Percentiles rank a stretch among this genome's conserved stretches.
Conservation (phyloP, 2,329 filamentous ascomycete genomes). For the Bipolaris zeicola region DNA sequence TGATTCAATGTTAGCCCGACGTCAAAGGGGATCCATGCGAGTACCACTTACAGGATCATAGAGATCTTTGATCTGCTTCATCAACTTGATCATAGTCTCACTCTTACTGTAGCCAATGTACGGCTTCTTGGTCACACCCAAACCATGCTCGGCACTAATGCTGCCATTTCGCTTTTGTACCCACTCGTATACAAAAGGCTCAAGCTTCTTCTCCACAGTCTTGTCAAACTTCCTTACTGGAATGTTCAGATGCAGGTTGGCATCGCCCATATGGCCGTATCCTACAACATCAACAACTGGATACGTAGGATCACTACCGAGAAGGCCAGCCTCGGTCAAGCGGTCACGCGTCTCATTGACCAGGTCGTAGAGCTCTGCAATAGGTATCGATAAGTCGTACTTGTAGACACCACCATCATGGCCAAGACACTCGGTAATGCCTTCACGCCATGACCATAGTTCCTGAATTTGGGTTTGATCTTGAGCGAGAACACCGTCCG, state of each 20-base stretch:
- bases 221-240: conserved; percentile 82
- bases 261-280: conserved; percentile 98
- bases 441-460: conserved; percentile 92
- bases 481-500: conserved; percentile 89
- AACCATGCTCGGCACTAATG: conserved; percentile 94
- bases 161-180: conserved; percentile 85
- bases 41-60: conserved; percentile 84
- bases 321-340: conserved; percentile 73
- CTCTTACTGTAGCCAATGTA: conserved; percentile 93
- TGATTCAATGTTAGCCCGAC: conserved; percentile 48
- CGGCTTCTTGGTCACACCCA: conserved; percentile 94
- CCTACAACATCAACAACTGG: conserved; percentile 91
- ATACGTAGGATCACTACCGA: conserved; percentile 72
- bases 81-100: conserved; percentile 83
- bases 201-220: conserved; percentile 81
- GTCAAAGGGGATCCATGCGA: background rate
- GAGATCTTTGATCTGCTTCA: conserved; percentile 92
- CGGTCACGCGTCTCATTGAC: conserved; percentile 83
- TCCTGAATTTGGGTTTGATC: conserved; percentile 86
- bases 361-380: conserved; percentile 82
- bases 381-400: conserved; percentile 94
- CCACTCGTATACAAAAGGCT: conserved; percentile 98
- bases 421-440: conserved; percentile 84
- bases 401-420: conserved; percentile 97
- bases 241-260: conserved; percentile 93